Conservation (phyloP, 2,329 filamentous ascomycete species). For the Venturia effusa region DNA sequence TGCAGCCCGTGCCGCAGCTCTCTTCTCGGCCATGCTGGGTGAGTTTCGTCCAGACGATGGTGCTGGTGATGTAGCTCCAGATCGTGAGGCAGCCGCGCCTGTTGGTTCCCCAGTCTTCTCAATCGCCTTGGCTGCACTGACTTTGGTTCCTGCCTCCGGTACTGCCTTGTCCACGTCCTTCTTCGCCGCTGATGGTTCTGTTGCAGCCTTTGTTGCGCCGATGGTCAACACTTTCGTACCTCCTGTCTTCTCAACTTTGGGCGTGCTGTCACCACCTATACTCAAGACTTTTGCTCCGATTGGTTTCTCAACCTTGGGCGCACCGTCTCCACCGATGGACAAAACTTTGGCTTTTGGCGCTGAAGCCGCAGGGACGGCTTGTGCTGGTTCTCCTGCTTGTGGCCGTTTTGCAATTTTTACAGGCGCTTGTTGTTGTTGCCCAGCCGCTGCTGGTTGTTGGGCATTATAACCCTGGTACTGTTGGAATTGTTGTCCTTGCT, state of each 20-base stretch:
- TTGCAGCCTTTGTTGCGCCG: slow-evolving; percentile 18
- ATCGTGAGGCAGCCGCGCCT: slow-evolving; percentile 36
- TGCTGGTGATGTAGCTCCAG: slow-evolving; percentile 66
- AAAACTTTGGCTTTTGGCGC: slow-evolving; percentile 48
- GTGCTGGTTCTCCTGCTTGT: slow-evolving; percentile 24
- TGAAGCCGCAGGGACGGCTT: slow-evolving; percentile 36
- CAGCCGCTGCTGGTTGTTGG: slow-evolving; percentile 19
- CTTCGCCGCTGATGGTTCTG: slow-evolving; percentile 37
- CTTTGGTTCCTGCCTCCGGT: slow-evolving; percentile 67
- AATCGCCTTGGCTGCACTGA: slow-evolving; percentile 78
- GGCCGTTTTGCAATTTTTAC: slow-evolving; percentile 13
- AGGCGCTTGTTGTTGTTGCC: slow-evolving; percentile 36
- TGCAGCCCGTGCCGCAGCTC: slow-evolving; percentile 52
- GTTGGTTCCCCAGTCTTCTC: slow-evolving; percentile 72
- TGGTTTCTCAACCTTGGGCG: slow-evolving; percentile 42
- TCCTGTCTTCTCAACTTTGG: slow-evolving; percentile 40
- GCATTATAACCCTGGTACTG: slow-evolving; percentile 14
- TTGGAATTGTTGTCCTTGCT: slow-evolving; percentile 9
- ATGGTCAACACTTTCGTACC: slow-evolving; percentile 49
- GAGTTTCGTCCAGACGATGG: slow-evolving; percentile 78
- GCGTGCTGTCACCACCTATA: slow-evolving; percentile 36
- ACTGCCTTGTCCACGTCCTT: slow-evolving; percentile 31
- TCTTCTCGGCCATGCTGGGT: slow-evolving; percentile 53
- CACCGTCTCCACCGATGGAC: slow-evolving; percentile 45
- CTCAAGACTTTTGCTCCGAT: slow-evolving; percentile 51